Conservation (phyloP, 805 yeast species). For the Ogataea pini region DNA sequence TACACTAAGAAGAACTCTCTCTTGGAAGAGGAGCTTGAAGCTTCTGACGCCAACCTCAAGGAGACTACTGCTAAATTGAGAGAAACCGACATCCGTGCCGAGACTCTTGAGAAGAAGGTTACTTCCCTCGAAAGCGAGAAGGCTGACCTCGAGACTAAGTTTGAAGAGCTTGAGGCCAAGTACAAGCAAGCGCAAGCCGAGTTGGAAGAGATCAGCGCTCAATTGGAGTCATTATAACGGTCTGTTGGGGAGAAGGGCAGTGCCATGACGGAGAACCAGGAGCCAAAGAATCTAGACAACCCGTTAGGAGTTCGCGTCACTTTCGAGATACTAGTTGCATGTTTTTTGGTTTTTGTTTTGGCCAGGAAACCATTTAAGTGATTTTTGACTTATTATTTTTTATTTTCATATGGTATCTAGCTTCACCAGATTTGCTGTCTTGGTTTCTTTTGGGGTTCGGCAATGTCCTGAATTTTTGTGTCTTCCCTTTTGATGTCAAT, state of each 20-base stretch:
- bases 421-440: background rate
- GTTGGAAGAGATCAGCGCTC: constrained; percentile 94
- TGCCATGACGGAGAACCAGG: background rate
- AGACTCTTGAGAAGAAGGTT: constrained; percentile 92
- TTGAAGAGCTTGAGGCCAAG: constrained; percentile 82
- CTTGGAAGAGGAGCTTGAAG: constrained; percentile 90
- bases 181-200: constrained; percentile 86
- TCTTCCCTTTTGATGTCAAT: background rate
- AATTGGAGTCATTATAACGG: constrained; percentile 72
- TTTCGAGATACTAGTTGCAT: constrained; percentile 18
- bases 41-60: constrained; percentile 84
- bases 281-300: constrained; percentile 2
- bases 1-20: constrained; percentile 85
- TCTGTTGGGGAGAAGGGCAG: constrained; percentile 4
- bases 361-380: constrained; percentile 16
- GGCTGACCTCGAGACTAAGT: constrained; percentile 86
- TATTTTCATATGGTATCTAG: constrained; percentile 1
- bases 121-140: constrained; percentile 89
- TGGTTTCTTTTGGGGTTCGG: background rate
- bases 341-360: constrained; percentile 22
- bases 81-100: constrained; percentile 94
- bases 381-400: background rate
- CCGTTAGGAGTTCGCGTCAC: constrained; percentile 2
- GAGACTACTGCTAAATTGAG: constrained; percentile 93
- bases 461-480: background rate